phyloP scores from a whole-genome alignment of 2,329 filamentous ascomycete genomes.

The Xylaria sp. region DNA sequence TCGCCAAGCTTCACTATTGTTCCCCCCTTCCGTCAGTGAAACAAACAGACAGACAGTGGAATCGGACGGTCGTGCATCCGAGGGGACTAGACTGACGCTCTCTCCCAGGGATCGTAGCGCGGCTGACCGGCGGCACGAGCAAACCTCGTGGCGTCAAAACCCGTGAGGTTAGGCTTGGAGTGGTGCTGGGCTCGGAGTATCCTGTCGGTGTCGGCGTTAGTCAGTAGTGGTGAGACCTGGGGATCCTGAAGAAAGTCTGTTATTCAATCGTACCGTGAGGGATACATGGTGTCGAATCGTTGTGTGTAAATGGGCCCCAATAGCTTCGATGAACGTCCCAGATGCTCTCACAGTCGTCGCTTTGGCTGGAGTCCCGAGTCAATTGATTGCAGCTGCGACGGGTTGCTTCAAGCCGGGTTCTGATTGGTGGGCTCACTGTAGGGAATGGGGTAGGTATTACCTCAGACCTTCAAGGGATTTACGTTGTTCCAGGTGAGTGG shows the following conservation, averaged over 20 bases:
- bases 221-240: not conserved
- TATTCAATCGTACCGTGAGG: constrained; percentile 48
- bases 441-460: not conserved
- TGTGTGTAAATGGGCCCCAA: constrained; percentile 15
- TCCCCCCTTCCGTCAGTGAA: constrained; percentile 13
- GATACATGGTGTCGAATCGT: constrained; percentile 48
- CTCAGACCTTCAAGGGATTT: constrained; percentile 22
- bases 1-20: constrained; percentile 87
- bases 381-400: constrained; percentile 11
- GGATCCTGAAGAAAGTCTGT: not conserved
- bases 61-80: not conserved
- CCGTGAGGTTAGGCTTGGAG: constrained; percentile 80
- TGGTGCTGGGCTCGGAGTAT: constrained; percentile 63
- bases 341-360: constrained; percentile 15
- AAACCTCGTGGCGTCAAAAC: constrained; percentile 88
- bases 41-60: not conserved
- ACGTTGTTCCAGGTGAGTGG: constrained; percentile 29
- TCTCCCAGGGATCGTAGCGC: constrained; percentile 74
- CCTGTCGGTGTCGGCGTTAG: constrained; percentile 47
- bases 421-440: constrained; percentile 22
- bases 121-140: constrained; percentile 73
- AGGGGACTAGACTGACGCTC: constrained; percentile 60
- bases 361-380: constrained; percentile 9
- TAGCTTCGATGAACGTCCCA: constrained; percentile 19
- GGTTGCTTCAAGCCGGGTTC: constrained; percentile 8